Evolutionary conservation across 2,329 filamentous ascomycete genomes (phyloP).

Genomic region (Ophiostoma fasciatum): DNA sequence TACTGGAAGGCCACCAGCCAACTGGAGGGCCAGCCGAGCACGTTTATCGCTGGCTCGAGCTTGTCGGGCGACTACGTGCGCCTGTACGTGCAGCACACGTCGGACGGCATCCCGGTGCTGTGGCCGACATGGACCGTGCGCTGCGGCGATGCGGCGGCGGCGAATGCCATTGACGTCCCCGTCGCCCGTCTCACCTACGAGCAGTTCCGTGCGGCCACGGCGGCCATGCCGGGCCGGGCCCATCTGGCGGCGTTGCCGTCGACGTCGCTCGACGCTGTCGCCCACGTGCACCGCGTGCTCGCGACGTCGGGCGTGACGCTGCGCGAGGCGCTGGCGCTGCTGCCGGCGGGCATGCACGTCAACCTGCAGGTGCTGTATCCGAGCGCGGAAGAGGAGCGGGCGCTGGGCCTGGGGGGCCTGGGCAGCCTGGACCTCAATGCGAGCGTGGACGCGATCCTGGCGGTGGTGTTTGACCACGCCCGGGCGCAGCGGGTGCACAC

Average conservation of each 20-base stretch:
- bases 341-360: constrained; percentile 70
- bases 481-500: constrained; percentile 48
- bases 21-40: constrained; percentile 68
- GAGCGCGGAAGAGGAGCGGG: constrained; percentile 55
- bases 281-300: constrained; percentile 56
- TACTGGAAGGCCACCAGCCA: constrained; percentile 99
- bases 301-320: constrained; percentile 67
- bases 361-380: constrained; percentile 91
- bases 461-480: constrained; percentile 82
- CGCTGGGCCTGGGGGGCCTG: constrained; percentile 43
- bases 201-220: constrained; percentile 48
- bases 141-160: constrained; percentile 38
- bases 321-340: constrained; percentile 55
- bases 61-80: constrained; percentile 90
- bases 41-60: constrained; percentile 87
- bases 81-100: constrained; percentile 81
- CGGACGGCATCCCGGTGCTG: constrained; percentile 72
- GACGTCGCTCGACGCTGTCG: constrained; percentile 38
- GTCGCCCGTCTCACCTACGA: constrained; percentile 63
- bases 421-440: constrained; percentile 71
- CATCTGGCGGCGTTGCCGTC: constrained; percentile 28
- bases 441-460: constrained; percentile 72
- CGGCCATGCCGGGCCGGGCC: constrained; percentile 24
- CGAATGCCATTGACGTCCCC: constrained; percentile 50
- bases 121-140: constrained; percentile 74